A percentile compares a stretch with the other conserved stretches of the same genome.
Evolutionary conservation across 140 eudicot genomes (phyloP).

Genomic region (Stevia rebaudiana): DNA sequence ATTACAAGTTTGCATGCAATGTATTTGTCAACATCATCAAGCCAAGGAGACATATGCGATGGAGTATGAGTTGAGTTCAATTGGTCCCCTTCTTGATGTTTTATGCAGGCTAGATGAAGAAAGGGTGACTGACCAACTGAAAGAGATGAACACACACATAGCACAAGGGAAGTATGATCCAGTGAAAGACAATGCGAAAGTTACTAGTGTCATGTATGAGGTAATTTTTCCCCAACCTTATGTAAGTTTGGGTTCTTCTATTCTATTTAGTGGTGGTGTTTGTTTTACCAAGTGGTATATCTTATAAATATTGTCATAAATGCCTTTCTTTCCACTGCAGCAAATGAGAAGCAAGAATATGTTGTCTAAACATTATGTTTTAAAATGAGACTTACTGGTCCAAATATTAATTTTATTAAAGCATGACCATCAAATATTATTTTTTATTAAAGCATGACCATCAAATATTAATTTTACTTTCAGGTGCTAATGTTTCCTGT

Average conservation of each 20-base stretch:
- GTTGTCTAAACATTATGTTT: not conserved
- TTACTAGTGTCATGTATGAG: conserved; percentile 85
- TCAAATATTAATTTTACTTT: not conserved
- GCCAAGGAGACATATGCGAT: conserved; percentile 64
- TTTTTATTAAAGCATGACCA: not conserved
- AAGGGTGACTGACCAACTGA: conserved; percentile 59
- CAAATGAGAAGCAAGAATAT: not conserved
- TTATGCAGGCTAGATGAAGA: conserved; percentile 72
- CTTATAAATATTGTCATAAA: too few species aligned
- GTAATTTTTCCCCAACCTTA: conserved; percentile 25
- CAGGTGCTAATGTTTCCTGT: conserved; percentile 85
- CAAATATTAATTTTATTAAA: too few species aligned
- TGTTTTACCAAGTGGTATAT: not conserved
- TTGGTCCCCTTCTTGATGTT: conserved; percentile 76
- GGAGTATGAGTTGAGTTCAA: conserved; percentile 63
- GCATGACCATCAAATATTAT: not conserved
- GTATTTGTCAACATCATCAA: conserved; percentile 87
- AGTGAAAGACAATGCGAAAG: conserved; percentile 41
- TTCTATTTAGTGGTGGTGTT: not conserved
- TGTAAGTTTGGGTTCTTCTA: not conserved
- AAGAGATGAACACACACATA: conserved; percentile 48
- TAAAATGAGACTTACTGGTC: too few species aligned
- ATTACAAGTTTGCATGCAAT: conserved; percentile 69
- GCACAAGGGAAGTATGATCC: conserved; percentile 45
- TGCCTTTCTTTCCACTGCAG: not conserved